These are phyloP conservation scores for Serendipita vermifera DNA, from an alignment of 768 basidiomycete species.

Conservation along the genomic window DNA sequence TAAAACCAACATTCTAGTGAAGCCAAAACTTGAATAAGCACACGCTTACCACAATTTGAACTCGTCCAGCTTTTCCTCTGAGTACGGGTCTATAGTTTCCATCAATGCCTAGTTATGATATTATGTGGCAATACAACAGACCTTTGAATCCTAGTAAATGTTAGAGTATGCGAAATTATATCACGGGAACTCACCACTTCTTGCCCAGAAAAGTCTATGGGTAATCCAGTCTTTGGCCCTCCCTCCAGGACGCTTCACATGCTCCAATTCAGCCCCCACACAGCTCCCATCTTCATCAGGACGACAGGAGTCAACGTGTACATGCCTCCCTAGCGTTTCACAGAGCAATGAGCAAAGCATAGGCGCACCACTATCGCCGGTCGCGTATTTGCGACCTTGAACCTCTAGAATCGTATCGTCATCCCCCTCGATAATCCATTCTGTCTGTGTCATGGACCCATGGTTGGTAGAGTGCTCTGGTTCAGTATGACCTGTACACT, in stretches of 20 bases:
- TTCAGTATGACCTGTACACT: conserved; percentile 48
- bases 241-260: conserved; percentile 23
- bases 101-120: neutral
- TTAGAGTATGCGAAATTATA: neutral
- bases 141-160: conserved; percentile 39
- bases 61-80: conserved; percentile 39
- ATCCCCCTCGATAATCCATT: conserved; percentile 44
- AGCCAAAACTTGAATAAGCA: neutral
- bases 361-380: conserved; percentile 33
- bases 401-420: conserved; percentile 39
- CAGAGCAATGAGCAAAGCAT: conserved; percentile 52
- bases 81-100: conserved; percentile 37
- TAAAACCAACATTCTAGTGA: neutral
- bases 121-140: conserved; percentile 13
- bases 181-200: conserved; percentile 33
- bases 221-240: conserved; percentile 42
- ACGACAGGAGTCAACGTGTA: conserved; percentile 45
- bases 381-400: conserved; percentile 35
- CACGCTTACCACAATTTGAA: conserved; percentile 40
- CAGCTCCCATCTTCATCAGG: conserved; percentile 28
- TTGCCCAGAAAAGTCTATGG: conserved; percentile 43
- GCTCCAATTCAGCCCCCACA: conserved; percentile 33
- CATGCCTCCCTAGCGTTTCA: conserved; percentile 41
- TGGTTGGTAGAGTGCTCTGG: conserved; percentile 50
- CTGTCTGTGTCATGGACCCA: conserved; percentile 47